Conservation (phyloP, 139 green algal genomes). For the Chlamydomonas eustigma region DNA sequence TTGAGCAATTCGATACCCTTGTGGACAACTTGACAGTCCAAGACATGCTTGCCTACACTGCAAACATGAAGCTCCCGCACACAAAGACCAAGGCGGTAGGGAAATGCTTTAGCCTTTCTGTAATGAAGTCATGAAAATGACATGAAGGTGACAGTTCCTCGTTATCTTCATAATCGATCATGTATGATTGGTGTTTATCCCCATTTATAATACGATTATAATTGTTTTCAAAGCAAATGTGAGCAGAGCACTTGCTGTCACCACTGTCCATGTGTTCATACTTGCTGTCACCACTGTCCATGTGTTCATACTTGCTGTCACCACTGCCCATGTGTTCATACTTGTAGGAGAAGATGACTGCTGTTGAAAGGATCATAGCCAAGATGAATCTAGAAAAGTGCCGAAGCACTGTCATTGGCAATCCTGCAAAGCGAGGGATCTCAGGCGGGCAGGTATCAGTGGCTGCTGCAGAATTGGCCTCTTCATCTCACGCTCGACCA, state of each 20-base stretch:
- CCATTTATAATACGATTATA: too few relatives aligned
- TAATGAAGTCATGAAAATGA: too few relatives aligned
- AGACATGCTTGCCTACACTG: conserved; percentile 80
- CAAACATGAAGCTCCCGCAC: conserved; percentile 46
- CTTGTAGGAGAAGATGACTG: not conserved
- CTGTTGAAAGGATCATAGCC: not conserved
- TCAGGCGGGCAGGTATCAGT: not conserved
- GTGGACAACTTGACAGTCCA: conserved; percentile 58
- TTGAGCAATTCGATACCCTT: conserved; percentile 60
- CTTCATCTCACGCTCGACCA: not conserved
- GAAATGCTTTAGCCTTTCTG: too few relatives aligned
- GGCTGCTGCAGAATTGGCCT: not conserved
- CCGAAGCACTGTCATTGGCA: not conserved
- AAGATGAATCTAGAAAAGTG: not conserved
- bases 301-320: not conserved
- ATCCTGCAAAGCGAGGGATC: conserved; percentile 1
- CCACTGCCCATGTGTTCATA: not conserved
- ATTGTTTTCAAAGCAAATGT: too few relatives aligned
- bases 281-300: too few relatives aligned
- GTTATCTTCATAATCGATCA: too few relatives aligned
- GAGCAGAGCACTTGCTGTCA: too few relatives aligned
- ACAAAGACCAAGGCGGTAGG: not conserved
- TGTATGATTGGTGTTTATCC: too few relatives aligned
- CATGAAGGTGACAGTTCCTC: too few relatives aligned
- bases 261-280: too few relatives aligned